Percentiles rank a stretch among this genome's conserved stretches.
These are phyloP conservation scores for Annona cherimola DNA, from an alignment of 164 flowering plant species.

Conservation along the genomic window DNA sequence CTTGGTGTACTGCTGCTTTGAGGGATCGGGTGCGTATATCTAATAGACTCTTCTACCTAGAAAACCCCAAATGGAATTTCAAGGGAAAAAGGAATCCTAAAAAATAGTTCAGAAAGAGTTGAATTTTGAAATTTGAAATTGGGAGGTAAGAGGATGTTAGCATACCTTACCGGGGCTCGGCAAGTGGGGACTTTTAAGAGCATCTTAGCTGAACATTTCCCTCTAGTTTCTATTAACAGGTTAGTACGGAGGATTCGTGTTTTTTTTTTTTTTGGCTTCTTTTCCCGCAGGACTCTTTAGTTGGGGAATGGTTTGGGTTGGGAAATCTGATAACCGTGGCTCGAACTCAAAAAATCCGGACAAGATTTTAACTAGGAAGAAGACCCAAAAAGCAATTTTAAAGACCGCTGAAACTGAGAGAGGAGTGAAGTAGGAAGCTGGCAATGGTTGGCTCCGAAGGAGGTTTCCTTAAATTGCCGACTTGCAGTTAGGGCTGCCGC, in stretches of 20 bases:
- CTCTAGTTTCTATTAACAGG: not conserved
- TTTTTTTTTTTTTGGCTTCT: not conserved
- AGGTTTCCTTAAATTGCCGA: not conserved
- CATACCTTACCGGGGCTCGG: too few species aligned
- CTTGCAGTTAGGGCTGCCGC: not conserved
- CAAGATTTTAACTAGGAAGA: not conserved
- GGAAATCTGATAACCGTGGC: not conserved
- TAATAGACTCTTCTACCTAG: too few species aligned
- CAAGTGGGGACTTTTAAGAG: not conserved
- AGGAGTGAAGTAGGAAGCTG: not conserved
- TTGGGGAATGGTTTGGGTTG: not conserved
- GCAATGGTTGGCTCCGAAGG: not conserved
- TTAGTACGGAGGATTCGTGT: not conserved
- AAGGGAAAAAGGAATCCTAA: too few species aligned
- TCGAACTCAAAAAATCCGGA: not conserved
- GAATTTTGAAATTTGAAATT: too few species aligned
- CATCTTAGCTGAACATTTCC: conserved; percentile 2
- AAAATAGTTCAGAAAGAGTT: too few species aligned
- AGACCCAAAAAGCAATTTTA: not conserved
- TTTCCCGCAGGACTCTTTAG: not conserved
- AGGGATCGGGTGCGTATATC: not conserved
- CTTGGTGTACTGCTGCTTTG: not conserved
- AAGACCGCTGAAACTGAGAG: not conserved
- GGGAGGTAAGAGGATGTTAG: too few species aligned
- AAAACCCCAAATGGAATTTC: too few species aligned